phyloP scores from a whole-genome alignment of 2,329 filamentous ascomycete species.

The Colletotrichum sp. region DNA sequence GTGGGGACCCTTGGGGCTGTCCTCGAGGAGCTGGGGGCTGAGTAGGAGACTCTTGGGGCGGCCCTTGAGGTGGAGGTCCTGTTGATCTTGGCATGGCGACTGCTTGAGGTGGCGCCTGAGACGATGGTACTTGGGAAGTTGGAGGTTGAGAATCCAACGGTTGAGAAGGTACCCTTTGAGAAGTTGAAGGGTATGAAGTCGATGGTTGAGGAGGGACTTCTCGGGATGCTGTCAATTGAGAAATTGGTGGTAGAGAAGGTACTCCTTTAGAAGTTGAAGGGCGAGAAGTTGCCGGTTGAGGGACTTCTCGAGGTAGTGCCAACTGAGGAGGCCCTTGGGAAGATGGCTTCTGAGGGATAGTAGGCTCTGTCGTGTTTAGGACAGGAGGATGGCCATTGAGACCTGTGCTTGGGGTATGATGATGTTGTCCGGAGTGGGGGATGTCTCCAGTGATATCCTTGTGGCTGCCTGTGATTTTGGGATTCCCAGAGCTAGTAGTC shows the following conservation, averaged over 20 bases:
- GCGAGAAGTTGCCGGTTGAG: neutral
- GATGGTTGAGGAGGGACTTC: neutral
- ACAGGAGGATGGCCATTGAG: neutral
- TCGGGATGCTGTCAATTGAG: neutral
- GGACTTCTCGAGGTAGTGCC: neutral
- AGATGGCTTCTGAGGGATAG: neutral
- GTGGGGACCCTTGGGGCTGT: neutral
- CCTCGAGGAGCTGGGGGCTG: neutral
- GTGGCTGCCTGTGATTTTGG: neutral
- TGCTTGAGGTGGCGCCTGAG: neutral
- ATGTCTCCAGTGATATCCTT: neutral
- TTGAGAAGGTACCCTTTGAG: neutral
- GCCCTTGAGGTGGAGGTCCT: neutral
- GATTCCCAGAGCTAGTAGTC: rapidly evolving
- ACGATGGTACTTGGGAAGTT: neutral
- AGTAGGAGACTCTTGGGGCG: neutral
- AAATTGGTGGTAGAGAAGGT: neutral
- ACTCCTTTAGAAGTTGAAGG: neutral
- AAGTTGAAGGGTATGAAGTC: neutral
- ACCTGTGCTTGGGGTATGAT: neutral
- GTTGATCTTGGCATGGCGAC: neutral
- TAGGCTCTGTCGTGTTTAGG: neutral
- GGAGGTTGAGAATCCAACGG: neutral
- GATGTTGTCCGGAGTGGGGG: neutral
- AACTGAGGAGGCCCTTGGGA: neutral